Percentiles rank a stretch among this genome's conserved stretches.
These are phyloP conservation scores for Eimeria falciformis DNA, from an alignment of 169 alveolate genomes.

Conservation along the genomic window DNA sequence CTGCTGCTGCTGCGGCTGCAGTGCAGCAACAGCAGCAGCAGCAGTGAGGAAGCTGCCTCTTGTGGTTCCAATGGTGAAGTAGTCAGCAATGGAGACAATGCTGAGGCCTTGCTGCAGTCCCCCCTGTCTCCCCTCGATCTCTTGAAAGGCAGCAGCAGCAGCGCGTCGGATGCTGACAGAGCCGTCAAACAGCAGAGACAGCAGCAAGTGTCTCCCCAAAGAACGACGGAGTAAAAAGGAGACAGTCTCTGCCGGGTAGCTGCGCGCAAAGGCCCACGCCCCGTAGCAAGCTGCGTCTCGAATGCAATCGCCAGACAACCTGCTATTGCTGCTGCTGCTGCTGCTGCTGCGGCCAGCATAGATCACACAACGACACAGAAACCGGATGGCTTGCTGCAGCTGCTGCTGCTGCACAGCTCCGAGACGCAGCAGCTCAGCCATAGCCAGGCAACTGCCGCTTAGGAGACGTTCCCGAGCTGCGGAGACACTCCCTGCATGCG, in stretches of 20 bases:
- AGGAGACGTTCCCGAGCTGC: slow-evolving; percentile 22
- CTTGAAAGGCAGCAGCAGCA: slow-evolving; percentile 62
- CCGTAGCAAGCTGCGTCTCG: slow-evolving; percentile 83
- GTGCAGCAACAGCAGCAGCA: slow-evolving; percentile 28
- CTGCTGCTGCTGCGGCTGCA: slow-evolving; percentile 41
- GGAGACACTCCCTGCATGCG: not conserved
- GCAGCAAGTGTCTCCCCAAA: slow-evolving; percentile 30
- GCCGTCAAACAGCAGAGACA: slow-evolving; percentile 27
- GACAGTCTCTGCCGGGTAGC: slow-evolving; percentile 45
- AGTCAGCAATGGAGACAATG: slow-evolving; percentile 62
- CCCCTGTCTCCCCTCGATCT: slow-evolving; percentile 80
- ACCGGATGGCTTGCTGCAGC: slow-evolving; percentile 34
- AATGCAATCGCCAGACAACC: slow-evolving; percentile 27
- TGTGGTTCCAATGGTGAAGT: slow-evolving; percentile 5
- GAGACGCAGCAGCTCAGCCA: slow-evolving; percentile 80
- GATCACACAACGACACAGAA: slow-evolving; percentile 53
- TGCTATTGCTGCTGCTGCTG: slow-evolving; percentile 64
- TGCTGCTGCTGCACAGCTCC: slow-evolving; percentile 42
- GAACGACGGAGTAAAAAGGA: not conserved
- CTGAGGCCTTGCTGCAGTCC: slow-evolving; percentile 64
- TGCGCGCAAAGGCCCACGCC: slow-evolving; percentile 80
- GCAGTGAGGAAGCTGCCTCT: slow-evolving; percentile 21
- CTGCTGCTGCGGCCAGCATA: slow-evolving; percentile 71
- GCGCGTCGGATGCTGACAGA: not conserved
- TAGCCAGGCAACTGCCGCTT: slow-evolving; percentile 79